Evolutionary conservation across 148 eudicot genomes (phyloP).

Genomic region (Camellia japonica): DNA sequence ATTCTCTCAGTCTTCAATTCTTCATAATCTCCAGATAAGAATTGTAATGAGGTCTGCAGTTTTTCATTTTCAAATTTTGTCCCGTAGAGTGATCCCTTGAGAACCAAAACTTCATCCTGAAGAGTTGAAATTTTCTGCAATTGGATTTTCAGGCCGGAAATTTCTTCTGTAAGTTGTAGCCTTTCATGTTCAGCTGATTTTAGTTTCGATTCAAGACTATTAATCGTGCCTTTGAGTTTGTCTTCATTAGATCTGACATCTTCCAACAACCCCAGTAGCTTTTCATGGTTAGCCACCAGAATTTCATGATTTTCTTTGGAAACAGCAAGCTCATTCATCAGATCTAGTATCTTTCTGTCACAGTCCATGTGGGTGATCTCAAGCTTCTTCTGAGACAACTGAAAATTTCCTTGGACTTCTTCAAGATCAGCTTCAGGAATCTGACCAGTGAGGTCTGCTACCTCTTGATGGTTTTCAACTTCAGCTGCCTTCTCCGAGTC

Average conservation of each 20-base stretch:
- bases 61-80: conserved; percentile 48
- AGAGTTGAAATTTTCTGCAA: conserved; percentile 41
- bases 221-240: conserved; percentile 31
- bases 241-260: conserved; percentile 36
- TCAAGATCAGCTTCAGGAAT: conserved; percentile 42
- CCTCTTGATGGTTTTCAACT: conserved; percentile 48
- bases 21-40: conserved; percentile 39
- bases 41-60: conserved; percentile 36
- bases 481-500: conserved; percentile 44
- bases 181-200: conserved; percentile 45
- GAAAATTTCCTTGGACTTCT: conserved; percentile 35
- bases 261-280: conserved; percentile 31
- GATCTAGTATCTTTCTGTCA: conserved; percentile 36
- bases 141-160: conserved; percentile 40
- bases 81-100: conserved; percentile 39
- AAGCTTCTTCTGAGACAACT: conserved; percentile 27
- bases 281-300: conserved; percentile 40
- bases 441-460: conserved; percentile 44
- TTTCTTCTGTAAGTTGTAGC: conserved; percentile 44
- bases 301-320: conserved; percentile 43
- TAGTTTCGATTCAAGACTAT: conserved; percentile 39
- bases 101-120: conserved; percentile 51
- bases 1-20: conserved; percentile 40
- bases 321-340: conserved; percentile 37
- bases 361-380: conserved; percentile 22